Conservation (phyloP, 2,329 filamentous ascomycete species). For the Paraphaeosphaeria sporulosa region DNA sequence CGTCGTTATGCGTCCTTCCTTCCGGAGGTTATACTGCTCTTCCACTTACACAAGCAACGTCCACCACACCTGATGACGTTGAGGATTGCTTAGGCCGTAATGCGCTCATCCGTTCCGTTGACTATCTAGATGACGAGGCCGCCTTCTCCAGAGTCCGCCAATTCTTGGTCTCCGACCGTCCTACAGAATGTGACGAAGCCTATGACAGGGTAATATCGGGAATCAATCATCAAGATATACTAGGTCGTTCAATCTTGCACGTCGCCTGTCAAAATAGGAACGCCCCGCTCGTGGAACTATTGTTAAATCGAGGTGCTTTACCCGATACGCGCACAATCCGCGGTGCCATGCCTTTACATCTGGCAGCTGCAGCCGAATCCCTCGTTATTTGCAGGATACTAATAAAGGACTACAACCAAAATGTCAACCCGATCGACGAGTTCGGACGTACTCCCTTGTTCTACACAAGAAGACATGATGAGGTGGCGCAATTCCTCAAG, state of each 20-base stretch:
- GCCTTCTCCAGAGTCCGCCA: neutral
- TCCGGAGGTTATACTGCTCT: neutral
- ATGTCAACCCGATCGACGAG: neutral
- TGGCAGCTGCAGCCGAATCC: neutral
- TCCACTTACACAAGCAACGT: too few relatives aligned
- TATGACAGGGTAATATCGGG: neutral
- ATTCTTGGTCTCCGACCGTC: neutral
- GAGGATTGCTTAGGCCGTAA: constrained; percentile 3
- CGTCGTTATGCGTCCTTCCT: neutral
- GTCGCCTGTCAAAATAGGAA: constrained; percentile 4
- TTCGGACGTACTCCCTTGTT: neutral
- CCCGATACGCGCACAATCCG: neutral
- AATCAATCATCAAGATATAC: constrained; percentile 8
- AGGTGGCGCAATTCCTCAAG: neutral
- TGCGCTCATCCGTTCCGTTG: neutral
- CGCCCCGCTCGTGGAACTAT: neutral
- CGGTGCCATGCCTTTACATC: constrained; percentile 10
- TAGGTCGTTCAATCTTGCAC: constrained; percentile 11
- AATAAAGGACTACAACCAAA: neutral
- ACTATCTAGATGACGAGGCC: neutral
- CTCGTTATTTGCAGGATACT: constrained; percentile 3
- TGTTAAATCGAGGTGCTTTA: constrained; percentile 3
- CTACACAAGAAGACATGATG: neutral
- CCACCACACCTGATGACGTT: neutral
- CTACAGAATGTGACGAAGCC: neutral